Conservation (phyloP, 768 basidiomycete genomes). For the Fomitopsis pulvina region DNA sequence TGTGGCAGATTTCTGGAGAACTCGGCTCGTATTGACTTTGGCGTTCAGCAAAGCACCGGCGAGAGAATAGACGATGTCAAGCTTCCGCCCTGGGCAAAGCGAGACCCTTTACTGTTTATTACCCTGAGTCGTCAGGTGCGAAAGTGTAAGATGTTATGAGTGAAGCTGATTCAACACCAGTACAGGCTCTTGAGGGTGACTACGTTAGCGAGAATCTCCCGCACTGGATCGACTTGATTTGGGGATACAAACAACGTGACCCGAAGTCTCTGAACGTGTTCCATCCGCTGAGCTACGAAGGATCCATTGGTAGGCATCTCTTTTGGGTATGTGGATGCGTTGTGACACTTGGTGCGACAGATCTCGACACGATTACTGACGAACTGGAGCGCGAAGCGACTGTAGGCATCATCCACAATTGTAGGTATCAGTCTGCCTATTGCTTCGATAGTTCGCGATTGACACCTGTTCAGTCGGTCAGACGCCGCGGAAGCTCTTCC, state of each 20-base stretch:
- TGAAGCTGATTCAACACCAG: not conserved
- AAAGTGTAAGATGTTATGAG: not conserved
- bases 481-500: constrained; percentile 85
- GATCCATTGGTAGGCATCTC: constrained; percentile 58
- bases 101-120: constrained; percentile 80
- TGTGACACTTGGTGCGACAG: constrained; percentile 30
- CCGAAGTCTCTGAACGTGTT: constrained; percentile 74
- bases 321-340: not conserved
- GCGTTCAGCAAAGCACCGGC: constrained; percentile 61
- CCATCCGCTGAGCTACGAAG: constrained; percentile 91
- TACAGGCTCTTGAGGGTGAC: constrained; percentile 80
- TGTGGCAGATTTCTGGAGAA: constrained; percentile 73
- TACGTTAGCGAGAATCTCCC: constrained; percentile 80
- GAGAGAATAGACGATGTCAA: constrained; percentile 85
- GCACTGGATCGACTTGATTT: constrained; percentile 91
- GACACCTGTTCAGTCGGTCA: constrained; percentile 61
- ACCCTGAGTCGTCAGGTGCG: constrained; percentile 65
- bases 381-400: constrained; percentile 87
- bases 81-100: constrained; percentile 84
- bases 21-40: constrained; percentile 71
- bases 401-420: constrained; percentile 93
- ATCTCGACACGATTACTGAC: constrained; percentile 81
- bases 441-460: not conserved
- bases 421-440: constrained; percentile 32
- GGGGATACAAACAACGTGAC: constrained; percentile 84